Conservation (phyloP, 2,329 filamentous ascomycete species). For the Calonectria montana region DNA sequence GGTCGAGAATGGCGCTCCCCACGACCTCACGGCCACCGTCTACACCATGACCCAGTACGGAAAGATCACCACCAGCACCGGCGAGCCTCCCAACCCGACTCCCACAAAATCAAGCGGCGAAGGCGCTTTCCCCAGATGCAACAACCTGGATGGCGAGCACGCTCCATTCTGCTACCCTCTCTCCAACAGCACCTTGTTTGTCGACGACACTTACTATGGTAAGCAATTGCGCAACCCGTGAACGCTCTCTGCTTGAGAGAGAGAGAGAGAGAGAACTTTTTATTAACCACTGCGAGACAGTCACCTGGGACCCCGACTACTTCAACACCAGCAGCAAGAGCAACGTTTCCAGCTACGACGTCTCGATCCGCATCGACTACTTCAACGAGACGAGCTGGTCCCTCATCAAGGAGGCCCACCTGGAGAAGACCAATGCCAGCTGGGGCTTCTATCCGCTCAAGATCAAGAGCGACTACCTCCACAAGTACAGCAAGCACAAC, state of each 20-base stretch:
- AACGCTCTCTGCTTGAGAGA: too few relatives aligned
- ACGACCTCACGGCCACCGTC: slow-evolving; percentile 59
- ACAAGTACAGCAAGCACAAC: slow-evolving; percentile 54
- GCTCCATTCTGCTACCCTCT: slow-evolving; percentile 65
- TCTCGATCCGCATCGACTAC: slow-evolving; percentile 54
- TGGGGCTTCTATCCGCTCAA: slow-evolving; percentile 62
- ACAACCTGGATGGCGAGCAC: slow-evolving; percentile 57
- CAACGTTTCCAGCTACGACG: slow-evolving; percentile 45
- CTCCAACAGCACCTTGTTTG: slow-evolving; percentile 55
- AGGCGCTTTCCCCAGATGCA: slow-evolving; percentile 63
- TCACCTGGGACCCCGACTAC: slow-evolving; percentile 67
- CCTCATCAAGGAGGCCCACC: slow-evolving; percentile 44
- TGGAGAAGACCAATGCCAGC: slow-evolving; percentile 50
- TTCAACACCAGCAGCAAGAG: slow-evolving; percentile 53
- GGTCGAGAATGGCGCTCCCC: slow-evolving; percentile 53
- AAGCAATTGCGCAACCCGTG: slow-evolving; percentile 30
- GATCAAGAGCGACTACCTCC: slow-evolving; percentile 53
- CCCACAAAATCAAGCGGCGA: slow-evolving; percentile 53
- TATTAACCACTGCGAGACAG: slow-evolving; percentile 45
- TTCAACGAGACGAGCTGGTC: slow-evolving; percentile 52
- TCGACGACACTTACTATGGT: slow-evolving; percentile 64
- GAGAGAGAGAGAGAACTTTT: too few relatives aligned
- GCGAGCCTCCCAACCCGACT: slow-evolving; percentile 58
- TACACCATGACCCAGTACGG: slow-evolving; percentile 51
- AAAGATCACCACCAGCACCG: slow-evolving; percentile 54